Conservation (phyloP, 805 yeast genomes). For the Candida nonsorbophila region DNA sequence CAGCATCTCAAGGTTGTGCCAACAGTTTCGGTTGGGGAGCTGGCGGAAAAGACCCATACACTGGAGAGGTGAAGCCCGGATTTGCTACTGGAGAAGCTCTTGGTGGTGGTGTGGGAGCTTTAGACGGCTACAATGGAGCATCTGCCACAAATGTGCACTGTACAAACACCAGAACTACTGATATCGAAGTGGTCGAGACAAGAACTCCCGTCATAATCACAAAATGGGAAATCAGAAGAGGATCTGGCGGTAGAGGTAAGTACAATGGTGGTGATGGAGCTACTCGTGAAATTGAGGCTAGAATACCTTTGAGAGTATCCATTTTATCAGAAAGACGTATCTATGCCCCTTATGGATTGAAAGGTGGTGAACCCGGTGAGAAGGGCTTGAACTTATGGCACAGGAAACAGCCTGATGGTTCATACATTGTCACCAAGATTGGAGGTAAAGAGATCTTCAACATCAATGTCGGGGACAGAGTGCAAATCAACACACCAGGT, state of each 20-base stretch:
- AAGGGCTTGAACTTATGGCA: constrained; percentile 34
- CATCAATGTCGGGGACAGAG: constrained; percentile 56
- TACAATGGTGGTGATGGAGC: constrained; percentile 13
- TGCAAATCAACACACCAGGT: constrained; percentile 70
- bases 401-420: constrained; percentile 19
- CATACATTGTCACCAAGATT: background rate
- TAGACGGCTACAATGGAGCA: constrained; percentile 6
- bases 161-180: constrained; percentile 16
- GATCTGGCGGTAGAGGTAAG: constrained; percentile 11
- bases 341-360: constrained; percentile 16
- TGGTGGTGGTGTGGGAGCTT: constrained; percentile 10
- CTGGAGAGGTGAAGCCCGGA: constrained; percentile 11
- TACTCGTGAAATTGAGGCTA: constrained; percentile 10
- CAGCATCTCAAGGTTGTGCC: constrained; percentile 15
- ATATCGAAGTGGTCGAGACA: constrained; percentile 11
- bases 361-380: constrained; percentile 17
- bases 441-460: constrained; percentile 17
- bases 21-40: constrained; percentile 9
- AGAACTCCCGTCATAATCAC: constrained; percentile 9
- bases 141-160: constrained; percentile 43
- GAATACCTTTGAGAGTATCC: constrained; percentile 8
- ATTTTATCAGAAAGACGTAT: constrained; percentile 12
- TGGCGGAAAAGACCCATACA: constrained; percentile 8
- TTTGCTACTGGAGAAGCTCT: constrained; percentile 8
- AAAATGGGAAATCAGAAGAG: constrained; percentile 7